A percentile compares a stretch with the other conserved stretches of the same genome.
Evolutionary conservation across 2,329 filamentous ascomycete species (phyloP).

Genomic region (Aspergillus luchuensis): DNA sequence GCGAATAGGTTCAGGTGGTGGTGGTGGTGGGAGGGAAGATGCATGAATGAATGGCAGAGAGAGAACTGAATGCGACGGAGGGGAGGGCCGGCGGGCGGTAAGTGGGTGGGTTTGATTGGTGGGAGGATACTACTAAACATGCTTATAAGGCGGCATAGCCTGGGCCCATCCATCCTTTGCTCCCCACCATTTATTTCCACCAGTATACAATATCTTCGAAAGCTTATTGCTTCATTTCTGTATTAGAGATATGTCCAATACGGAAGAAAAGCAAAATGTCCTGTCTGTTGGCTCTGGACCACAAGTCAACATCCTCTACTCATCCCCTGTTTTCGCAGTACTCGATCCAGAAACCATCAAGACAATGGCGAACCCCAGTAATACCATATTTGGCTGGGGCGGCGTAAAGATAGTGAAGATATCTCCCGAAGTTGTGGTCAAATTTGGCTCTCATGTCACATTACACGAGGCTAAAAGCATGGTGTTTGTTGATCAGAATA

Average conservation of each 20-base stretch:
- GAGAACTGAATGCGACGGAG: background rate
- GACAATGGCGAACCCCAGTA: background rate
- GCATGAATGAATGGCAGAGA: background rate
- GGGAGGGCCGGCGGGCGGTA: background rate
- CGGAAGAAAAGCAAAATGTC: background rate
- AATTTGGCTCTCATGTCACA: constrained; percentile 20
- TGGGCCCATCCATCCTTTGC: too few relatives aligned
- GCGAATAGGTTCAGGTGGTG: background rate
- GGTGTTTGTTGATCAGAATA: constrained; percentile 21
- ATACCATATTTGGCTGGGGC: constrained; percentile 15
- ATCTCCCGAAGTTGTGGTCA: constrained; percentile 23
- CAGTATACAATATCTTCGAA: too few relatives aligned
- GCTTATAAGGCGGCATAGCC: background rate
- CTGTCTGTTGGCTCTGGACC: background rate
- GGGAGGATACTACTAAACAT: background rate
- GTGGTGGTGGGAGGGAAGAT: background rate
- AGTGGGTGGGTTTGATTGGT: background rate
- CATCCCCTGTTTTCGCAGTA: background rate
- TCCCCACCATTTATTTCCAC: too few relatives aligned
- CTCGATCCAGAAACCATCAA: background rate
- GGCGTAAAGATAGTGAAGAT: constrained; percentile 21
- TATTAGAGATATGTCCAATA: background rate
- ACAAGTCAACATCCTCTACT: background rate
- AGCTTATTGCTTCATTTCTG: background rate
- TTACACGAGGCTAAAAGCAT: constrained; percentile 21